phyloP scores from a whole-genome alignment of 208 protist species.

The Leishmania turanica region DNA sequence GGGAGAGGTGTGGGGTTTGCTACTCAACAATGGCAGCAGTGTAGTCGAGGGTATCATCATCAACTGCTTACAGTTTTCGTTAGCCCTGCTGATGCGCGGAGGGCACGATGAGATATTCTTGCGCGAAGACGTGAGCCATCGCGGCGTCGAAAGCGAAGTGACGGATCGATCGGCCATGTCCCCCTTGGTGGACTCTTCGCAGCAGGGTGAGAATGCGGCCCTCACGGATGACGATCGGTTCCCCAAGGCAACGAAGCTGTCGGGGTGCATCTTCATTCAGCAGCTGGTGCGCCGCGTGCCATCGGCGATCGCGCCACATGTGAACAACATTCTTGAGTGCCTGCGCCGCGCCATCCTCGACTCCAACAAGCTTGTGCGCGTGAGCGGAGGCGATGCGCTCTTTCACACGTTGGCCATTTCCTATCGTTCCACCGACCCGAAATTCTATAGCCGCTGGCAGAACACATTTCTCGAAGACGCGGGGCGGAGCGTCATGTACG shows the following conservation, averaged over 20 bases:
- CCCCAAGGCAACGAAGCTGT: constrained; percentile 53
- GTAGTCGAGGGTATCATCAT: constrained; percentile 74
- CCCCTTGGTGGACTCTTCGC: constrained; percentile 2
- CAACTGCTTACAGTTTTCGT: constrained; percentile 62
- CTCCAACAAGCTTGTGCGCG: constrained; percentile 42
- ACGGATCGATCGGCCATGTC: neutral
- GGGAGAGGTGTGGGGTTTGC: constrained; percentile 76
- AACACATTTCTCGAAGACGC: constrained; percentile 64
- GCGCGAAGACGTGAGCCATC: constrained; percentile 9
- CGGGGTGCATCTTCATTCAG: constrained; percentile 72
- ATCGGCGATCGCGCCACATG: constrained; percentile 51
- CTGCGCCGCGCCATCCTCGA: constrained; percentile 61
- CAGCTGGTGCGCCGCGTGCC: constrained; percentile 76
- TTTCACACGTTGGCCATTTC: constrained; percentile 59
- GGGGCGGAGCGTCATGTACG: constrained; percentile 43
- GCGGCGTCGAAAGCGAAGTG: constrained; percentile 2
- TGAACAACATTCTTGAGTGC: constrained; percentile 62
- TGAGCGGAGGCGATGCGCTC: constrained; percentile 49
- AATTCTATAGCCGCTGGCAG: constrained; percentile 60
- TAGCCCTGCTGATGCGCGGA: constrained; percentile 45
- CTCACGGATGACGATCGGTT: constrained; percentile 21
- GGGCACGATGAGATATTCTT: constrained; percentile 46
- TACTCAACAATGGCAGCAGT: constrained; percentile 77
- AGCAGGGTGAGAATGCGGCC: neutral
- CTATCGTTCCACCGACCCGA: constrained; percentile 61